Conservation (phyloP, 2,329 filamentous ascomycete genomes). For the Lasiodiplodia gonubiensis region DNA sequence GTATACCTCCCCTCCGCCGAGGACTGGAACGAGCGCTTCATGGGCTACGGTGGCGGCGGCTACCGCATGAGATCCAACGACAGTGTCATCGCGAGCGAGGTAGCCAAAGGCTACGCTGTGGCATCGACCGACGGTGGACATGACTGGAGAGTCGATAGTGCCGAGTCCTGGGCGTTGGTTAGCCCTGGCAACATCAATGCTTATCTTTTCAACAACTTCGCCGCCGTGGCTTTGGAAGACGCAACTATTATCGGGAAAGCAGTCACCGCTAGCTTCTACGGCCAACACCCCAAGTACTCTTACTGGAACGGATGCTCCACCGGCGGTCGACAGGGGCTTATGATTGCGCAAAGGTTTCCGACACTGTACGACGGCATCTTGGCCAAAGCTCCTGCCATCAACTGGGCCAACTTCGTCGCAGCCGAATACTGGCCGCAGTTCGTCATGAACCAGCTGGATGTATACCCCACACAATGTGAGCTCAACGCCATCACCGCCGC, state of each 20-base stretch:
- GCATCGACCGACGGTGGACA: slow-evolving; percentile 21
- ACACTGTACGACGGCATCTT: slow-evolving; percentile 49
- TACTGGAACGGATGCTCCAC: slow-evolving; percentile 49
- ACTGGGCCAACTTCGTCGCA: slow-evolving; percentile 38
- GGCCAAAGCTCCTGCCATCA: slow-evolving; percentile 48
- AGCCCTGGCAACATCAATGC: slow-evolving; percentile 27
- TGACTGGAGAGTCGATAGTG: slow-evolving; percentile 4
- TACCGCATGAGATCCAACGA: slow-evolving; percentile 25
- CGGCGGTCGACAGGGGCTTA: slow-evolving; percentile 47
- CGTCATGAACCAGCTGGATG: slow-evolving; percentile 39
- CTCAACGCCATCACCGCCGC: slow-evolving; percentile 29
- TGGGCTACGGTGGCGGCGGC: slow-evolving; percentile 34
- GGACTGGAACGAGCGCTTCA: slow-evolving; percentile 33
- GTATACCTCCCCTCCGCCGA: slow-evolving; percentile 42
- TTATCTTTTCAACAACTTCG: slow-evolving; percentile 26
- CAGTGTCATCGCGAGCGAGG: neutral
- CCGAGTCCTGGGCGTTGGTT: slow-evolving; percentile 30
- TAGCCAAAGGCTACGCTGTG: neutral
- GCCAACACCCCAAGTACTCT: slow-evolving; percentile 39
- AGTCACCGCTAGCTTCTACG: slow-evolving; percentile 30
- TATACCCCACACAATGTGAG: slow-evolving; percentile 34
- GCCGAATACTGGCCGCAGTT: slow-evolving; percentile 39
- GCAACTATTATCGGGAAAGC: slow-evolving; percentile 31
- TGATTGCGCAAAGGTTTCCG: slow-evolving; percentile 47
- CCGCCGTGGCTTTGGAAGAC: slow-evolving; percentile 16